Evolutionary conservation across 768 basidiomycete species (phyloP).

Genomic region (Lactarius sanguifluus): DNA sequence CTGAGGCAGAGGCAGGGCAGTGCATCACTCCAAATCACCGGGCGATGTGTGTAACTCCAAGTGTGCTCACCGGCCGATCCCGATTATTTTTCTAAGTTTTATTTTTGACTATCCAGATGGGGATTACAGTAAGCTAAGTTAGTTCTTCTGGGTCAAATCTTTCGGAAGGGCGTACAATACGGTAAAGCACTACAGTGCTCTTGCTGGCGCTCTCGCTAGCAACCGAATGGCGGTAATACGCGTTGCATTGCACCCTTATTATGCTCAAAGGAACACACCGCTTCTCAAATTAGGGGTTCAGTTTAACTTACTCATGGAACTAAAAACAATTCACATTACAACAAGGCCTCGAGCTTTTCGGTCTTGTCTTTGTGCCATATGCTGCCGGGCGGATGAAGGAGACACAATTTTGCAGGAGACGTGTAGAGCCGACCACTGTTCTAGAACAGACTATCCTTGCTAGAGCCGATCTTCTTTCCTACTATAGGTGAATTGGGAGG

Average conservation of each 20-base stretch:
- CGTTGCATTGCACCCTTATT: neutral
- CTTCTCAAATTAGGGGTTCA: constrained; percentile 15
- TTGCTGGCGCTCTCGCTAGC: constrained; percentile 2
- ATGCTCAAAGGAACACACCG: constrained; percentile 15
- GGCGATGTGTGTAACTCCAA: too few relatives aligned
- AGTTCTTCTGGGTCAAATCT: neutral
- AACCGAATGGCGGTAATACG: constrained; percentile 7
- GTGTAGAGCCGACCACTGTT: neutral
- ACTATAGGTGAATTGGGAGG: neutral
- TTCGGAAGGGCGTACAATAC: neutral
- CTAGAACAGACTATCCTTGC: constrained; percentile 9
- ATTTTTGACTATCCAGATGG: constrained; percentile 12
- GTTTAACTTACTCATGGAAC: constrained; percentile 13
- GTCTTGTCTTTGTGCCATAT: constrained; percentile 1
- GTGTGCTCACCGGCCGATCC: neutral
- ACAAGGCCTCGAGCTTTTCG: neutral
- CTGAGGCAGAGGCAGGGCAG: neutral
- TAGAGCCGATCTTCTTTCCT: constrained; percentile 1
- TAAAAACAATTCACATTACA: constrained; percentile 8
- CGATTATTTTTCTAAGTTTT: neutral
- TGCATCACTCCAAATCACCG: neutral
- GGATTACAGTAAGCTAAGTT: neutral
- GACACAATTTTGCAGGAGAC: neutral
- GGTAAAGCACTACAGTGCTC: neutral
- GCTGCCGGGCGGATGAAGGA: neutral